Evolutionary conservation across 129 eudicot species (phyloP), one percentile per base, ranked within the genome.

Genomic region (Ambrosia artemisiifolia): DNA sequence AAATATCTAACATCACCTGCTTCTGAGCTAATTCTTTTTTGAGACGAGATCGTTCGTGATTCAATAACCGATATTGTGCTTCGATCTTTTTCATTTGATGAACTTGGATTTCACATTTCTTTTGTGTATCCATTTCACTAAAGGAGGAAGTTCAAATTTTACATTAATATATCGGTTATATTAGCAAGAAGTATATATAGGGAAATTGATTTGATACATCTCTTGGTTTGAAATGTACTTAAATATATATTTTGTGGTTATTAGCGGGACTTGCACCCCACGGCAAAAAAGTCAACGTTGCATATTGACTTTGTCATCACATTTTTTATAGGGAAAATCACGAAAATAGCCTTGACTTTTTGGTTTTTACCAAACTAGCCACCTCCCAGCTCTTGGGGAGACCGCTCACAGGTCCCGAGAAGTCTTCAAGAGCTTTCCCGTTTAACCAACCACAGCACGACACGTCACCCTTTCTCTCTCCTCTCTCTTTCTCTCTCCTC

Each of bases 211-310:
- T n/a, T n/a, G n/a, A n/a, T n/a, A n/a, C n/a, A n/a, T n/a, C n/a
- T n/a, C n/a, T n/a, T n/a, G 35, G 10, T 56, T 9, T 4, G n/a
- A 20, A 3, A 35, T 35, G 40, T 35, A 35, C 40, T 35, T 35
- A 35, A 35, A 35, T 35, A 35, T 35, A 35, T 35, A 35, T 35
- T 35, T 35, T 35, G 16, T 8, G 24, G 16, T 33, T 3, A 34
- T 6, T 18, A 11, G 11, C 38, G 28, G 6, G 9, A 5, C 55
- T 65, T 65, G 71, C 71, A 19, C 38, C 71, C 55, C 38, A 65
- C 38, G 71, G 71, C 69, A 64, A 38, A 51, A 40, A 63, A 63
- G 49, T 36, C 69, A 61, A 56, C 63, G 24, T 56, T 19, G 35
- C 35, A 10, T 20, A 56, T 56, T n/a, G 14, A 11, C 14, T 10